Evolutionary conservation across 331 rosid species (phyloP), one percentile per base, ranked within the genome.

Genomic region (Spiraea crenata): DNA sequence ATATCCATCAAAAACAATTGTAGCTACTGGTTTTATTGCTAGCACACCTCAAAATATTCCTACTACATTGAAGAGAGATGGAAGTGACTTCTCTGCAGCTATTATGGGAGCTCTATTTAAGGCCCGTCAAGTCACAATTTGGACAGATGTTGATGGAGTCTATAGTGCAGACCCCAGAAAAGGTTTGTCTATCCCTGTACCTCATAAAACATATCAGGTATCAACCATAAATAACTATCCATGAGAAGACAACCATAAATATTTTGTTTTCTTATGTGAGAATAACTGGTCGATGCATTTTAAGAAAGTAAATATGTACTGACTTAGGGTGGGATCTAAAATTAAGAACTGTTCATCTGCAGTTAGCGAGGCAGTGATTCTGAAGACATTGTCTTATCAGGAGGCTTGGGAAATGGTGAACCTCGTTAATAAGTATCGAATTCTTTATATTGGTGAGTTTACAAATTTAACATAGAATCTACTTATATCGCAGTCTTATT

Each of bases 391-490:
- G 75, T 91, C 99, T 72, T 95, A 95, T 81, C 97, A 95, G 74
- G 99, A 95, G 83, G 99, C 99, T 40, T 95, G 99, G 99, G 99
- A 95, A 86, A 95, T 95, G 99, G 99, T 91, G 74, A 91, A 82
- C 74, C 64, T 65, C 57, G 61, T 54, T 68, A 71, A 66, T 51
- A 31, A 45, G 51, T 47, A 63, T 71, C 20, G 47, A 66, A 19
- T 60, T 69, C 41, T 41, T 76, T 66, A 6, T 63, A 60, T 74
- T 57, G 60, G 59, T 74, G 62, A 57, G 16, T 67, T 77, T 34
- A 48, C 38, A 66, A 38, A 56, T 72, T 65, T 87, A 72, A 84
- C 80, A 56, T 67, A 63, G 81, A 59, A 59, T 11, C 9, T 74
- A 50, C 31, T 49, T 69, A 49, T 58, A 64, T 67, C 85, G 85